Conservation (phyloP, 2,329 filamentous ascomycete genomes). For the Neopestalotiopsis rosae region DNA sequence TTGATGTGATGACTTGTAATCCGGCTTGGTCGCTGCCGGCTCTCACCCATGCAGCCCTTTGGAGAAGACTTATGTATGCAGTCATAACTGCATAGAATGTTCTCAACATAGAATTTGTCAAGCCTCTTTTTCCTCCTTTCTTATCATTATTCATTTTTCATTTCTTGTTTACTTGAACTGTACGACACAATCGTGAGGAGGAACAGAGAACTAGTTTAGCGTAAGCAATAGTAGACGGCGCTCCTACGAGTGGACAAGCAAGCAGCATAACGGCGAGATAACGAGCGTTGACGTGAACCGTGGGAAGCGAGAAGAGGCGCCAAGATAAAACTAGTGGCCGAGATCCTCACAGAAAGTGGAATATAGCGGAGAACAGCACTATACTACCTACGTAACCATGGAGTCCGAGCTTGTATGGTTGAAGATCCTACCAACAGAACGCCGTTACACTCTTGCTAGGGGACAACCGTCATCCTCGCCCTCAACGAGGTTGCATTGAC, state of each 20-base stretch:
- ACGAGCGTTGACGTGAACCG: neutral
- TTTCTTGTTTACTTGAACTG: neutral
- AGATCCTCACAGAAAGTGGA: neutral
- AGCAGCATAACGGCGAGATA: neutral
- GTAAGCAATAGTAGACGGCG: neutral
- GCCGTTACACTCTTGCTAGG: neutral
- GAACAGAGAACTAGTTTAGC: neutral
- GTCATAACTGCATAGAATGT: conserved; percentile 10
- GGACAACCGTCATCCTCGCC: neutral
- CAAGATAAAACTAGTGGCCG: neutral
- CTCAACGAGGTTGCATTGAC: neutral
- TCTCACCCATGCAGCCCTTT: no score
- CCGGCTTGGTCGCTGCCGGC: neutral
- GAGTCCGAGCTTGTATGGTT: conserved; percentile 3
- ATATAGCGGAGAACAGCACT: neutral
- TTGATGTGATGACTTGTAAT: neutral
- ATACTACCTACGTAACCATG: neutral
- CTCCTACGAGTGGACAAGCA: neutral
- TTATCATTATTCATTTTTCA: no score
- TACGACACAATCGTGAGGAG: neutral
- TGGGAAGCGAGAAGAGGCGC: neutral
- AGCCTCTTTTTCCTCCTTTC: neutral
- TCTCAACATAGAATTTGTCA: conserved; percentile 6
- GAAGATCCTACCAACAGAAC: neutral
- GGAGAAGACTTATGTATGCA: neutral